Base-by-base conservation (phyloP, 2,329 filamentous ascomycete species). In the Talaromyces sp. region DNA sequence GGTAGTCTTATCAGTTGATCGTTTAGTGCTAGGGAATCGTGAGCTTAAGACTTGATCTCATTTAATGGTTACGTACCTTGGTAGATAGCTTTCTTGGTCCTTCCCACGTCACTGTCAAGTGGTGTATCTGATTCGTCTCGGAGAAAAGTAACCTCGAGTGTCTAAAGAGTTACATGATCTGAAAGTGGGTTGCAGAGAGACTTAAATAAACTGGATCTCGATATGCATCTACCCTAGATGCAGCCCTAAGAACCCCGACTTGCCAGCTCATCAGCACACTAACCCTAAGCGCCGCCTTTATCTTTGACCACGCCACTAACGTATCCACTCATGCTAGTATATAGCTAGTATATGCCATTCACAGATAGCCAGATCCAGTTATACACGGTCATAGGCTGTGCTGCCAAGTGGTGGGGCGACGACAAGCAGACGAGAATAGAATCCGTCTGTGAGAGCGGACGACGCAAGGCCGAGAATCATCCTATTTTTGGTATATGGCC, bases 231-330 rank as follows among this genome's bases (percentile, higher is more conserved):
- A 13, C 22, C 8, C 13, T 3, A 49, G 19, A 51, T 53, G 25
- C 27, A 53, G 49, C 49, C 49, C 15, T 53, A 53, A 29, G 7
- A 29, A 29, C 31, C 13, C 25, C 25, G 13, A 29, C 15, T 31
- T 53, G 49, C 49, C 49, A 53, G 15, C 49, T 53, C 47, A 51
- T 51, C 49, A 29, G 15, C 49, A n/a, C 49, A 31, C 49, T 53
- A 53, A 11, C 15, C n/a, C 25, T n/a, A 53, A 29, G 49, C 49
- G 49, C 49, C 49, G 49, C 3, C 15, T 53, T 53, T 53, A 31
- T 53, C 47, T 51, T 25, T 51, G 11, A 11, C 22, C 5, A 49
- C 27, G 47, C 22, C 47, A 49, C 22, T 29, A 31, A 8, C 6
- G 8, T 29, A 15, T 5, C 13, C 8, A 17, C n/a, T 19, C 43